Percentiles rank a stretch among this genome's conserved stretches.
These are phyloP conservation scores for Citrullus amarus DNA, from an alignment of 306 rosid species.

Conservation along the genomic window DNA sequence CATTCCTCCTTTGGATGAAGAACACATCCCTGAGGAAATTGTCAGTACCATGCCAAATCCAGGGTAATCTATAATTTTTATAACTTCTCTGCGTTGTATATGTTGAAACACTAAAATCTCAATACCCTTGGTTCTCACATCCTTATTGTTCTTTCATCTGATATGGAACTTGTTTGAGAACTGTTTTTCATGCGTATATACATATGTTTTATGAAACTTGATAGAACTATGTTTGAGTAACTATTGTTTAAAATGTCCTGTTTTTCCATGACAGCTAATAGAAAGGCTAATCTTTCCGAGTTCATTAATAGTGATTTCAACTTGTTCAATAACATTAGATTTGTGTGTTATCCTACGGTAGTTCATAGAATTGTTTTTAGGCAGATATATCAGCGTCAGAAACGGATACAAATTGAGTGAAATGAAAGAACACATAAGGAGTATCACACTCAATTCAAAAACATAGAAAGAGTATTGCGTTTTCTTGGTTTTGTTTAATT, in stretches of 20 bases:
- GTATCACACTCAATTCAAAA: background rate
- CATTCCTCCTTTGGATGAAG: conserved; percentile 74
- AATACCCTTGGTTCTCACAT: background rate
- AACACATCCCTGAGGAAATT: conserved; percentile 88
- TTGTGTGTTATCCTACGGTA: background rate
- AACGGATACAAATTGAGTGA: background rate
- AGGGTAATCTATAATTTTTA: conserved; percentile 44
- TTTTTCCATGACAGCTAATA: background rate
- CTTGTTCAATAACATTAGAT: background rate
- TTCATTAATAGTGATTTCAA: background rate
- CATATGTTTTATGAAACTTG: background rate
- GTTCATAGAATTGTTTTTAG: background rate
- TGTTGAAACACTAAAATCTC: background rate
- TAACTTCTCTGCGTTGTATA: conserved; percentile 1
- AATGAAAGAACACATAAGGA: background rate
- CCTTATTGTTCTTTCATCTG: background rate
- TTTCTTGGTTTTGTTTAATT: background rate
- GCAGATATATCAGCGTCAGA: background rate
- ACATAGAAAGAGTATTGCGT: background rate
- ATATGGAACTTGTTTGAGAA: background rate
- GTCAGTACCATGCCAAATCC: conserved; percentile 59
- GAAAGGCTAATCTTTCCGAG: background rate
- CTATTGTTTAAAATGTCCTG: background rate
- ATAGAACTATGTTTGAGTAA: background rate
- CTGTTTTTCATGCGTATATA: background rate